Percentiles rank a stretch among this genome's conserved stretches.
Evolutionary conservation across 331 rosid species (phyloP).

Genomic region (Acacia pycnantha): DNA sequence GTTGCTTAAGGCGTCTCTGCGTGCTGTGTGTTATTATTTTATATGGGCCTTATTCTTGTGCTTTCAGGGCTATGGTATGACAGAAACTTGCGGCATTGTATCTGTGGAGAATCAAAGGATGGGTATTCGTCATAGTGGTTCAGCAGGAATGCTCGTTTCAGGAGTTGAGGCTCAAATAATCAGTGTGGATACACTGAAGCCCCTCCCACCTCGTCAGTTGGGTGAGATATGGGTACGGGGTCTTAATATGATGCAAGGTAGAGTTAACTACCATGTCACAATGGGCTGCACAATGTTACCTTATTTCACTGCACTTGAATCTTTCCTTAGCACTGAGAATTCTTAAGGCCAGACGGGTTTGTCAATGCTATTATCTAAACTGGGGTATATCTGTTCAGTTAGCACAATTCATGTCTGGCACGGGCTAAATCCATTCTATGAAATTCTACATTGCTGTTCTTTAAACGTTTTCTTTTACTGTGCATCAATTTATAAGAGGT

Average conservation of each 20-base stretch:
- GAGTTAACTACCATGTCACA: not conserved
- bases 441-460: not conserved
- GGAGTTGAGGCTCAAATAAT: conserved; percentile 76
- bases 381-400: not conserved
- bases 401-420: not conserved
- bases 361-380: not conserved
- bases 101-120: conserved; percentile 47
- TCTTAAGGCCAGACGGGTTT: not conserved
- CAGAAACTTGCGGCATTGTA: conserved; percentile 74
- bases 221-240: conserved; percentile 91
- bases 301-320: not conserved
- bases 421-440: not conserved
- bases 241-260: conserved; percentile 83
- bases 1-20: not conserved
- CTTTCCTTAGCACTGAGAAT: not conserved
- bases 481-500: not conserved
- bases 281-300: not conserved
- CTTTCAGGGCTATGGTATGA: conserved; percentile 92
- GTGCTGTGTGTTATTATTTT: not conserved
- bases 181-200: conserved; percentile 58
- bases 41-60: not conserved
- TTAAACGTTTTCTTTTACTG: not conserved
- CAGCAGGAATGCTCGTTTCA: conserved; percentile 64
- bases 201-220: conserved; percentile 71
- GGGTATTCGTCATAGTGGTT: conserved; percentile 66